Evolutionary conservation across 768 basidiomycete species (phyloP), one percentile per base, ranked within the genome.

Genomic region (Boletus tomentosulus): DNA sequence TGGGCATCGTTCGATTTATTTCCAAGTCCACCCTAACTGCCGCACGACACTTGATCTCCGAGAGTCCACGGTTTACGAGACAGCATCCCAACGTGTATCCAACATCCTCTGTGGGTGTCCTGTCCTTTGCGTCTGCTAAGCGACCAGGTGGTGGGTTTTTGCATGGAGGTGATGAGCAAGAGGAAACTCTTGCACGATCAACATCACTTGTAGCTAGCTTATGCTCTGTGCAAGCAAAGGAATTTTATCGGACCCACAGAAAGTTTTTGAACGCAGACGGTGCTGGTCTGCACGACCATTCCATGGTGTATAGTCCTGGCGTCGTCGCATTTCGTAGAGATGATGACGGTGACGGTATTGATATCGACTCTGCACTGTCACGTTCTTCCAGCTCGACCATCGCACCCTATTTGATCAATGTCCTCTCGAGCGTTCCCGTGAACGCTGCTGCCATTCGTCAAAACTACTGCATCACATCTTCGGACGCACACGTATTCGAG

Each of bases 301-400:
- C 77, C 16, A 75, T 78, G 69, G 70, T 79, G 34, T 79, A 76
- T 60, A 73, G 73, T 33, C 77, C 77, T 9, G 69, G 69, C 15
- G 72, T 79, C 27, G 66, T 71, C 41, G 73, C 71, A 7, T 71
- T 78, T 61, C 69, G 76, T n/a, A 69, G 69, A 45, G 77, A 77
- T 39, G 65, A 72, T 25, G 65, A 57, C 19, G 19, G 19, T 24
- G 67, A 63, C 48, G 58, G 43, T 59, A 56, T 55, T 53, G 63
- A 59, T 52, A 35, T 28, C 15, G 49, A 60, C 30, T 33, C 24
- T 30, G 49, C 51, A 33, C n/a, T 27, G 22, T 58, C 49, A 25
- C 11, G 24, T 52, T 56, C 59, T 50, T 54, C 59, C 27, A 51
- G 53, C 58, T 65, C 54, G 59, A 73, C 73, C 57, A 70, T 75